Conservation (phyloP, 1,139 yeast species). For the Saccharomyces pastorianus region DNA sequence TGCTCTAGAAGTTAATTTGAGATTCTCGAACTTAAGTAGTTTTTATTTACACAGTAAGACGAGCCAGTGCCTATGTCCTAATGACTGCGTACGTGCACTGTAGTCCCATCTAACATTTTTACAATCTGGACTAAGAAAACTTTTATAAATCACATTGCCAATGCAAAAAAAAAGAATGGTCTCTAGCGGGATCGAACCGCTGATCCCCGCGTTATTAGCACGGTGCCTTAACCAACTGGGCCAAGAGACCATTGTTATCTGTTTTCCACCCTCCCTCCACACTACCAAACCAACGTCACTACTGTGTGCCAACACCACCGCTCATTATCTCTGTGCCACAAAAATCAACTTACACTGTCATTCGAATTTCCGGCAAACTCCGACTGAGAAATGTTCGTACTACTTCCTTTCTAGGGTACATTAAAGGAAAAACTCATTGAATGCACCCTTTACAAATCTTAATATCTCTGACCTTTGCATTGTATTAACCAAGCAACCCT, state of each 20-base stretch:
- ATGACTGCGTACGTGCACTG: background rate
- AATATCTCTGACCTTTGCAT: background rate
- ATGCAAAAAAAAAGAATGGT: constrained; percentile 16
- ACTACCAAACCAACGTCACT: too few species aligned
- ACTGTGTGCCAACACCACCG: background rate
- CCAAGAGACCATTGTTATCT: constrained; percentile 24
- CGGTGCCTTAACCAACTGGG: constrained; percentile 34
- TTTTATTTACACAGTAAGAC: background rate
- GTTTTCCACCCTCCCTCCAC: background rate
- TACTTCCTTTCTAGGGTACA: background rate
- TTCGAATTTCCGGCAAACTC: background rate
- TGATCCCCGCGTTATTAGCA: constrained; percentile 33
- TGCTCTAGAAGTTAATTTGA: too few species aligned
- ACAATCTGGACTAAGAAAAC: background rate
- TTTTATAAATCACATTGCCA: too few species aligned
- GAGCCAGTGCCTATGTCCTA: too few species aligned
- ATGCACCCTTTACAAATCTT: background rate
- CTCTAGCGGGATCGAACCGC: constrained; percentile 34
- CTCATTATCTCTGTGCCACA: background rate
- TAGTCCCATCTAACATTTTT: background rate
- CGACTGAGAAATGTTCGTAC: background rate
- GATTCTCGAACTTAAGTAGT: too few species aligned
- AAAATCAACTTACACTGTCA: background rate
- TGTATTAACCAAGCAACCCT: background rate
- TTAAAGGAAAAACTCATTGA: background rate